phyloP scores from a whole-genome alignment of 2,329 filamentous ascomycete species.

The Colletotrichum cereale region DNA sequence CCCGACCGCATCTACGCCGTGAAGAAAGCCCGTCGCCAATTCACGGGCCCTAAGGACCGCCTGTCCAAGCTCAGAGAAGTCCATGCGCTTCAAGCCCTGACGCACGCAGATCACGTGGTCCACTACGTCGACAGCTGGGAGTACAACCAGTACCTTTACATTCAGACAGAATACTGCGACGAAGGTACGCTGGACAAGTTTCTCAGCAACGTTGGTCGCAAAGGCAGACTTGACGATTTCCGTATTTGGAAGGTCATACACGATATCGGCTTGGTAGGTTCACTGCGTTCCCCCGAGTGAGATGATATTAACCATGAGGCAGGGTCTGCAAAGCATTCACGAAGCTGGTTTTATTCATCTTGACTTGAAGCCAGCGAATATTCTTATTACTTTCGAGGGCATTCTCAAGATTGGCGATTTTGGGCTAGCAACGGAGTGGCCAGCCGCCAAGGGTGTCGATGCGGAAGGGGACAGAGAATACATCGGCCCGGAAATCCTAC shows the following conservation, averaged over 20 bases:
- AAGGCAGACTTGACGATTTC: slow-evolving; percentile 93
- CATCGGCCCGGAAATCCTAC: slow-evolving; percentile 92
- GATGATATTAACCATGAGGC: slow-evolving; percentile 46
- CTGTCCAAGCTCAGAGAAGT: slow-evolving; percentile 88
- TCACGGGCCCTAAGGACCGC: slow-evolving; percentile 83
- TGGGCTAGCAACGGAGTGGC: slow-evolving; percentile 83
- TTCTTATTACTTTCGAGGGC: slow-evolving; percentile 85
- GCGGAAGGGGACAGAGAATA: slow-evolving; percentile 97
- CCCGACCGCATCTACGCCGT: slow-evolving; percentile 83
- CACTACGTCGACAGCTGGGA: slow-evolving; percentile 92
- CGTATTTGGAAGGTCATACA: slow-evolving; percentile 98
- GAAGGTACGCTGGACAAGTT: slow-evolving; percentile 92
- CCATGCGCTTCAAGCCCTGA: slow-evolving; percentile 79
- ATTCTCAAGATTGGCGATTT: slow-evolving; percentile 89
- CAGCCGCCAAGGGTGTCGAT: slow-evolving; percentile 81
- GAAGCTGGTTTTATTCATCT: slow-evolving; percentile 87
- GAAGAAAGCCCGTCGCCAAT: slow-evolving; percentile 90
- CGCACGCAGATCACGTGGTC: slow-evolving; percentile 86
- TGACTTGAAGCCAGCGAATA: slow-evolving; percentile 87
- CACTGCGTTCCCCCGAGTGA: background rate
- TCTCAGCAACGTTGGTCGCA: slow-evolving; percentile 82
- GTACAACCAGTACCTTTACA: slow-evolving; percentile 86
- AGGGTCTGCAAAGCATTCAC: slow-evolving; percentile 93
- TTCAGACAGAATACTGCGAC: slow-evolving; percentile 97
- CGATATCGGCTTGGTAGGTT: slow-evolving; percentile 82